Percentiles rank a stretch among this genome's conserved stretches.
Conservation (phyloP, 805 yeast genomes). For the Kazachstania kunashirensis region DNA sequence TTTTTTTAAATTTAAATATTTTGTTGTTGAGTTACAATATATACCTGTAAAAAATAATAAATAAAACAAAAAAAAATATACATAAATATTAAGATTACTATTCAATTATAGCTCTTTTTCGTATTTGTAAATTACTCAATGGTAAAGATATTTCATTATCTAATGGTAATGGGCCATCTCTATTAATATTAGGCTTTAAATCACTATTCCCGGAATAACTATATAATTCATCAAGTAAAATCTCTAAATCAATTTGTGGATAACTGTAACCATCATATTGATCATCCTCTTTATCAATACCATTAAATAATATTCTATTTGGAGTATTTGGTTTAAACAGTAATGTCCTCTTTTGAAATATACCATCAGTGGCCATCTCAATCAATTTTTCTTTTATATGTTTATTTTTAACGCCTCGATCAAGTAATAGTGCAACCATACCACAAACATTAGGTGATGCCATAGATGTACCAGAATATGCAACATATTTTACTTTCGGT, state of each 20-base stretch:
- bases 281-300: slow-evolving; percentile 28
- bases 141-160: slow-evolving; percentile 5
- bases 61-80: too few species aligned
- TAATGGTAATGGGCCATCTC: neutral
- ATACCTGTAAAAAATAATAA: too few species aligned
- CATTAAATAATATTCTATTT: slow-evolving; percentile 42
- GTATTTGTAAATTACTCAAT: neutral
- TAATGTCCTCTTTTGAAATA: slow-evolving; percentile 39
- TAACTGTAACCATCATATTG: slow-evolving; percentile 19
- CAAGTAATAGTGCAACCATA: slow-evolving; percentile 43
- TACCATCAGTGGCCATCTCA: slow-evolving; percentile 38
- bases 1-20: too few species aligned
- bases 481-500: slow-evolving; percentile 12
- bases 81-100: too few species aligned
- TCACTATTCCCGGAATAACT: neutral
- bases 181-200: neutral
- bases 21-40: too few species aligned
- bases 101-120: neutral
- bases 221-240: slow-evolving; percentile 14
- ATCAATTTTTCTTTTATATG: slow-evolving; percentile 36
- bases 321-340: slow-evolving; percentile 47
- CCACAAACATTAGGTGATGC: slow-evolving; percentile 72
- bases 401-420: slow-evolving; percentile 38
- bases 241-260: slow-evolving; percentile 19
- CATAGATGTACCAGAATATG: slow-evolving; percentile 72